Evolutionary conservation across 352 stramenopile genomes (phyloP).

Genomic region (Globisporangium carolinianum): DNA sequence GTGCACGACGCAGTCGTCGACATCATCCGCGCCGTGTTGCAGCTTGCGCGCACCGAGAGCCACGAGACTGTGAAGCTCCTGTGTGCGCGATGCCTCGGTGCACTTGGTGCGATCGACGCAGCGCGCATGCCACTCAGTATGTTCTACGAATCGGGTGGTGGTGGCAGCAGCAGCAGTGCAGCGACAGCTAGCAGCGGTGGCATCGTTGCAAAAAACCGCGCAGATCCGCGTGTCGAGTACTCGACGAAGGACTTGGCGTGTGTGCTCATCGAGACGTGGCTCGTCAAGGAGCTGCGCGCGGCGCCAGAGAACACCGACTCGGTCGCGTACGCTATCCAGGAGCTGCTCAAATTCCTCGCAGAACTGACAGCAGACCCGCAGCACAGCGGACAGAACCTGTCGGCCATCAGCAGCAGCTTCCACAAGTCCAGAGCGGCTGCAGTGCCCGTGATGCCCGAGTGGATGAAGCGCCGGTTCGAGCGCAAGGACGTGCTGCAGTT

Average conservation of each 20-base stretch:
- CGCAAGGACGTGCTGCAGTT: slow-evolving; percentile 82
- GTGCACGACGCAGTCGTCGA: slow-evolving; percentile 52
- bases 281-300: slow-evolving; percentile 80
- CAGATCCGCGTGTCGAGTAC: slow-evolving; percentile 41
- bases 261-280: slow-evolving; percentile 72
- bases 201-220: slow-evolving; percentile 32
- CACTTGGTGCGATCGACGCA: slow-evolving; percentile 73
- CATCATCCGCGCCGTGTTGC: slow-evolving; percentile 59
- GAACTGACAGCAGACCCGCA: slow-evolving; percentile 69
- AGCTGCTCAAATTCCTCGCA: slow-evolving; percentile 76
- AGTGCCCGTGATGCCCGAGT: slow-evolving; percentile 54
- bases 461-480: slow-evolving; percentile 82
- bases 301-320: slow-evolving; percentile 79
- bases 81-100: slow-evolving; percentile 66
- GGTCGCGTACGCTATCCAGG: slow-evolving; percentile 80
- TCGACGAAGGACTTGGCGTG: slow-evolving; percentile 78
- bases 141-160: slow-evolving; percentile 36
- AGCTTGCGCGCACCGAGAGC: slow-evolving; percentile 59
- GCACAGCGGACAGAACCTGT: slow-evolving; percentile 48
- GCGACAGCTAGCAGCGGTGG: slow-evolving; percentile 1
- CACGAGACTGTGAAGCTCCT: slow-evolving; percentile 60
- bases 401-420: slow-evolving; percentile 1
- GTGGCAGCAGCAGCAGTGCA: neutral
- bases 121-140: slow-evolving; percentile 64
- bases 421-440: slow-evolving; percentile 12